These are phyloP conservation scores for Aspergillus haitiensis DNA, from an alignment of 495 filamentous ascomycete species.

Conservation along the genomic window DNA sequence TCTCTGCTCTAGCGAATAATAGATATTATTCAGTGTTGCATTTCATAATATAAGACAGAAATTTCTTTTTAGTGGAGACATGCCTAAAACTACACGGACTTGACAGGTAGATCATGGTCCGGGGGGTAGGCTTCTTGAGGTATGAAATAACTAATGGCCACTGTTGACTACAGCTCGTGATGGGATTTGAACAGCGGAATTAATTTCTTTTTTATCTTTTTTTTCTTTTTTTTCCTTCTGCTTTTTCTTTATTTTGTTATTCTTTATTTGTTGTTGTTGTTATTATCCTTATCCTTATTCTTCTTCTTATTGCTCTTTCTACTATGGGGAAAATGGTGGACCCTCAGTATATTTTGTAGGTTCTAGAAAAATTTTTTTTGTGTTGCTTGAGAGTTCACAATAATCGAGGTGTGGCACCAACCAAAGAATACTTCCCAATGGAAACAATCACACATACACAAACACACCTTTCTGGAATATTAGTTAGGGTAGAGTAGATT, in stretches of 20 bases:
- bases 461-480: conserved; percentile 16
- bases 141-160: neutral
- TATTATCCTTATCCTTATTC: too few relatives aligned
- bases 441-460: neutral
- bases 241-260: too few relatives aligned
- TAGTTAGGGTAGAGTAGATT: neutral
- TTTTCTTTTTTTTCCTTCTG: too few relatives aligned
- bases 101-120: conserved; percentile 22
- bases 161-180: too few relatives aligned
- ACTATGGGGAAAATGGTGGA: neutral
- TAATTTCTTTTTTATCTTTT: too few relatives aligned
- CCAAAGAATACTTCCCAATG: conserved; percentile 9
- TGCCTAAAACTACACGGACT: conserved; percentile 20
- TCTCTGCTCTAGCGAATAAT: conserved; percentile 8
- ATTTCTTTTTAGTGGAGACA: conserved; percentile 15
- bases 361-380: neutral
- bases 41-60: conserved; percentile 7
- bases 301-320: too few relatives aligned
- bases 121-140: neutral
- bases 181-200: too few relatives aligned
- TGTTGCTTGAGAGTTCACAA: too few relatives aligned
- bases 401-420: conserved; percentile 2
- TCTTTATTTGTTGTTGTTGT: too few relatives aligned
- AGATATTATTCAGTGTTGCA: neutral
- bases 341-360: neutral